Evolutionary conservation across 768 basidiomycete genomes (phyloP), one percentile per base, ranked within the genome.

Genomic region (Russula emetica): DNA sequence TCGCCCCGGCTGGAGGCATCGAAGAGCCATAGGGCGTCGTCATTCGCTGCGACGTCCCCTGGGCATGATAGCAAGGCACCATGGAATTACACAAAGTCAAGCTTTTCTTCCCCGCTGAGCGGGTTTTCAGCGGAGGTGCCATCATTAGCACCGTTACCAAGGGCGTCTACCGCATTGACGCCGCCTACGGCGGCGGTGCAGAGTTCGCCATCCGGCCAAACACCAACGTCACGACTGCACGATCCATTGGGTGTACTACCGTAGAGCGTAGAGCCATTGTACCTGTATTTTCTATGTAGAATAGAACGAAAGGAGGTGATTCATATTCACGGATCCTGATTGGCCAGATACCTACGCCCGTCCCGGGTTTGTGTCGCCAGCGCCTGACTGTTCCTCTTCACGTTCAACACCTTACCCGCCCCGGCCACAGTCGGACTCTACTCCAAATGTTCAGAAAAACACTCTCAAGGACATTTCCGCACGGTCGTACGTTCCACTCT

Each of bases 361-460:
- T 42, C 22, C 24, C 28, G 26, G 56, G 47, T 18, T 57, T 24
- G 14, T 13, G 13, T 36, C 36, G 22, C 26, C 3, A n/a, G 38
- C 32, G 24, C 51, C 34, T 34, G 59, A 63, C 44, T 30, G 22
- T 34, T 51, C 40, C 24, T 26, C 24, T 18, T 36, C 57, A 44
- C 40, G 40, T 42, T 6, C 20, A 44, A 44, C 49, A 20, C 14
- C 11, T 7, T 38, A 34, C 16, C 32, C 20, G 13, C 26, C 67
- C 65, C 67, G 61, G 68, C 67, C 62, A 68, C 70, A 69, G 40
- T 67, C 57, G 18, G n/a, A n/a, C 42, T 47, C 11, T 28, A 40
- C 32, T 40, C 30, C 49, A 30, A 32, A 90, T 91, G 88, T 74
- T 90, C 74, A 82, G 78, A 76, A 90, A 83, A 76, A 77, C 82